Evolutionary conservation across 2,329 filamentous ascomycete genomes (phyloP).

Genomic region (Aotearoamyces nothofagi): DNA sequence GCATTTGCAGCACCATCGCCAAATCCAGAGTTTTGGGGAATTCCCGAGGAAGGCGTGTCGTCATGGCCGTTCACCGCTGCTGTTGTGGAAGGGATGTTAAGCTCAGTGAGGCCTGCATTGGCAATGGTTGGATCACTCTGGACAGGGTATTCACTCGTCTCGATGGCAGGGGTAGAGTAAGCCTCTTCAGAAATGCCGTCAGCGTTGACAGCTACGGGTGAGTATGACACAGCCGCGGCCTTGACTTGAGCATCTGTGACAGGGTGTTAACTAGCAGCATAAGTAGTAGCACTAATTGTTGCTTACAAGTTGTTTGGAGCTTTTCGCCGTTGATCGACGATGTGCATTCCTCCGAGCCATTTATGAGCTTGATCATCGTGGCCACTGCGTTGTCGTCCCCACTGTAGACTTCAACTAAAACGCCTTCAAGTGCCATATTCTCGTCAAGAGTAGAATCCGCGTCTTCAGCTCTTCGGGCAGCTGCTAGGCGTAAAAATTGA

Average conservation of each 20-base stretch:
- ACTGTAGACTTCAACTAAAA: conserved; percentile 63
- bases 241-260: conserved; percentile 42
- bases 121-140: conserved; percentile 51
- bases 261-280: conserved; percentile 6
- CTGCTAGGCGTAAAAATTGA: conserved; percentile 67
- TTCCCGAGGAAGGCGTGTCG: conserved; percentile 23
- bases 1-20: conserved; percentile 38
- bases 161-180: conserved; percentile 19
- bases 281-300: background rate
- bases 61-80: conserved; percentile 27
- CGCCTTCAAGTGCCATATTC: conserved; percentile 68
- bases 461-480: conserved; percentile 56
- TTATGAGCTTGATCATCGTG: conserved; percentile 63
- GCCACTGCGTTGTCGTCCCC: conserved; percentile 62
- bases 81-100: conserved; percentile 31
- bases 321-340: conserved; percentile 47
- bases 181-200: conserved; percentile 18
- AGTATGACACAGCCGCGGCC: conserved; percentile 36
- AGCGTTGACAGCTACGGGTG: conserved; percentile 20
- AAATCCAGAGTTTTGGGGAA: conserved; percentile 34
- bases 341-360: conserved; percentile 53
- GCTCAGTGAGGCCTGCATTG: conserved; percentile 53
- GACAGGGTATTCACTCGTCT: conserved; percentile 21
- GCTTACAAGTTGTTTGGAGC: conserved; percentile 58
- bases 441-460: conserved; percentile 50